Base-by-base conservation (phyloP, 164 flowering plant species). In the Berberis thunbergii region DNA sequence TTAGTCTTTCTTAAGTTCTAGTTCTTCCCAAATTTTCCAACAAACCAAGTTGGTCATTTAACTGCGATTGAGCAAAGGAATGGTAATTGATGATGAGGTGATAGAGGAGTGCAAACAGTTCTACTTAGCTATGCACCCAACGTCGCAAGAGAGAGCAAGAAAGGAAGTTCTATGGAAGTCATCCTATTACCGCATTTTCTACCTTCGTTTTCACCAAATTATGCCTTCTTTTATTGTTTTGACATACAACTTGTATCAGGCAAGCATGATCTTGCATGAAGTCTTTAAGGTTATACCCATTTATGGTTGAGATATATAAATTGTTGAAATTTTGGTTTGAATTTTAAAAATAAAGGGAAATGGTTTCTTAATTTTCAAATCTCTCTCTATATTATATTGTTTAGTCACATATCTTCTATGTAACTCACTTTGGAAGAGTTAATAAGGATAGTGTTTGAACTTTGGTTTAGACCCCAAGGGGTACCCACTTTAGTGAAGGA, bases 261-360 rank as follows among this genome's bases (percentile, higher is more conserved):
- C 68, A 45, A 64, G 63, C 12, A 76, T 70, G 77, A 63, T 76
- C 26, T 74, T 81, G 0, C 38, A 77, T 60, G 83, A 81, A 72
- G 81, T 77, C 57, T 26, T 61, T 81, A 45, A 81, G 85, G 73
- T 60, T 77, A 69, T 79, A 76, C 61, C 77, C 83, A 59, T 79
- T 79, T 0, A 78, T 61, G 54, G 54, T 66, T 43, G 56, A 59
- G 2, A n/a, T 66, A 4, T 70, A 68, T 54, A 71, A 67, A 57
- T 26, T 26, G 26, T 26, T 26, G 26, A 26, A 26, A 26, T 26
- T 26, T 26, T 26, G 26, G 26, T 26, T 26, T 26, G 26, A 26
- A 26, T 26, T 26, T 26, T 26, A 26, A 26, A 26, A 26, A 26
- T 26, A 26, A 26, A 26, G 26, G 26, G 26, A 26, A 26, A 26